phyloP scores from a whole-genome alignment of 768 basidiomycete species.

The Podaxis mareebaensis region DNA sequence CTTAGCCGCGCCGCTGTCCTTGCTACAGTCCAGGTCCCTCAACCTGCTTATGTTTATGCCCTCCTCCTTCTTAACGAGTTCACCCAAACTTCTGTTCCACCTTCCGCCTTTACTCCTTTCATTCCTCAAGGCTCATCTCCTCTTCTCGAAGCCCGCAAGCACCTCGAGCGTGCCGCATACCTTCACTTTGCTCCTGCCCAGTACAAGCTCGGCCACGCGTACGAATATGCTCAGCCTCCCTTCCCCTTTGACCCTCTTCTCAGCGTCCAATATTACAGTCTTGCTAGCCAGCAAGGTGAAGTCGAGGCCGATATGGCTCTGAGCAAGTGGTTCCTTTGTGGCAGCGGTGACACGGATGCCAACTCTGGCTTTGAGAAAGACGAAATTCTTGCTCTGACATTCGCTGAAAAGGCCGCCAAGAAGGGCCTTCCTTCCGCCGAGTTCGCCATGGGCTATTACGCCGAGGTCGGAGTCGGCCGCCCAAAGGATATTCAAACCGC shows the following conservation, averaged over 20 bases:
- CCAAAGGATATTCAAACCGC: conserved; percentile 62
- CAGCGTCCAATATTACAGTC: conserved; percentile 86
- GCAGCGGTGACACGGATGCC: conserved; percentile 43
- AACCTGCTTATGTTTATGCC: conserved; percentile 89
- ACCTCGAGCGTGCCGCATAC: conserved; percentile 84
- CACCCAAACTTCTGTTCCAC: conserved; percentile 56
- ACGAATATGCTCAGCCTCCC: conserved; percentile 86
- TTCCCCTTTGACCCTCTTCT: conserved; percentile 88
- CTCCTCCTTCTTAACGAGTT: conserved; percentile 86
- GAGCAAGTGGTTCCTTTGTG: conserved; percentile 96
- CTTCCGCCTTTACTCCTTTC: conserved; percentile 53
- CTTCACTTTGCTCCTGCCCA: conserved; percentile 84
- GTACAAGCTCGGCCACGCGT: conserved; percentile 90
- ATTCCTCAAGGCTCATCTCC: conserved; percentile 51
- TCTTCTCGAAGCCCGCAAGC: conserved; percentile 65
- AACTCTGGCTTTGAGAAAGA: conserved; percentile 73
- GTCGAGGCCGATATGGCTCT: conserved; percentile 96
- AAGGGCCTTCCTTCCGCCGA: conserved; percentile 81
- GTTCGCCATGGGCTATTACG: conserved; percentile 96
- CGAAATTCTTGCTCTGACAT: conserved; percentile 81
- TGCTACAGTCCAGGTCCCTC: conserved; percentile 74
- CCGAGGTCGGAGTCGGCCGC: conserved; percentile 88
- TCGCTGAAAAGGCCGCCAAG: conserved; percentile 83
- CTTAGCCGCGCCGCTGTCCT: conserved; percentile 77
- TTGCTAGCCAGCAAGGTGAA: conserved; percentile 84